A percentile compares a stretch with the other conserved stretches of the same genome.
Conservation (phyloP, 75 land plant genomes). For the Cryptomeria japonica region DNA sequence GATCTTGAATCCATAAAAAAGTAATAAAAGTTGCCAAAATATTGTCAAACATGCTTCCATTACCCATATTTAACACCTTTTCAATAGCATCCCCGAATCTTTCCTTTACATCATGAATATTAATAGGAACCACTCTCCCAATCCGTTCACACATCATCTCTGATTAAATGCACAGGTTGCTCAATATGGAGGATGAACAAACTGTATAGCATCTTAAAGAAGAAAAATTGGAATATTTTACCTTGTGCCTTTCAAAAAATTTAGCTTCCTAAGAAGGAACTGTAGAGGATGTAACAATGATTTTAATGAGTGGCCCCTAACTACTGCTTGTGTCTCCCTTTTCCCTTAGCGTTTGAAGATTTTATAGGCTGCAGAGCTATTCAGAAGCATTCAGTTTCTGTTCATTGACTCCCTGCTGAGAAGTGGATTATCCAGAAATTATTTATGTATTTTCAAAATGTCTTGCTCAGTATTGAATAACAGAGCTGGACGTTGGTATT, state of each 20-base stretch:
- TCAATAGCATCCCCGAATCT: background rate
- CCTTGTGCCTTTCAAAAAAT: background rate
- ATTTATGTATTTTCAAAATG: too few relatives aligned
- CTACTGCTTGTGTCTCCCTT: too few relatives aligned
- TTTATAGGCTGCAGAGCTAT: too few relatives aligned
- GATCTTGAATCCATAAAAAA: background rate
- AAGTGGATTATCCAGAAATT: too few relatives aligned
- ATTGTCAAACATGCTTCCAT: background rate
- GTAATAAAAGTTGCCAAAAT: background rate
- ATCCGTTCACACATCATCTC: background rate
- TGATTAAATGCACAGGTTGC: background rate
- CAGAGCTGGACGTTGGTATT: too few relatives aligned
- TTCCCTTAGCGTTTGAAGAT: too few relatives aligned
- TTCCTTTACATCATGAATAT: background rate
- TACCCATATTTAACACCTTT: background rate
- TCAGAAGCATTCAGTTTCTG: too few relatives aligned
- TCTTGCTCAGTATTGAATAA: too few relatives aligned
- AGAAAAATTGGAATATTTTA: background rate
- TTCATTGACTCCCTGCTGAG: too few relatives aligned
- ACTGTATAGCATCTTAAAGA: background rate
- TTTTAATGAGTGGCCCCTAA: background rate
- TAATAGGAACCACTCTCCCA: background rate
- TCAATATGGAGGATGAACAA: background rate
- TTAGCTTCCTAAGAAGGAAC: background rate
- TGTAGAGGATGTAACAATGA: background rate